These are phyloP conservation scores for Berberis vulgaris DNA, from an alignment of 164 flowering plant species.

Conservation along the genomic window DNA sequence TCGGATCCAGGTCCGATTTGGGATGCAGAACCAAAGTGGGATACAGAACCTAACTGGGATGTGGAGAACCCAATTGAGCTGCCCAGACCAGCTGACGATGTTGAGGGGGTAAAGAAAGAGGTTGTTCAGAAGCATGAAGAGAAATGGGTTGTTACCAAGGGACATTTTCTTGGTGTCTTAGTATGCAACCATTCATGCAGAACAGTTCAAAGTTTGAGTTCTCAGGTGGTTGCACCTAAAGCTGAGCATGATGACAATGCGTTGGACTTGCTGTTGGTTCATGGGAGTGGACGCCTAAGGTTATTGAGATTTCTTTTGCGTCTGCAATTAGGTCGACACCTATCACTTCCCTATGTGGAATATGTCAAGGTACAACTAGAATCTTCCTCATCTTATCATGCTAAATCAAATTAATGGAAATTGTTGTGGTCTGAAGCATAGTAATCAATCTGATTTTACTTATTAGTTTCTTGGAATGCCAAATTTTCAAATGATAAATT, in stretches of 20 bases:
- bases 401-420: no score
- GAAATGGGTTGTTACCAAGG: constrained; percentile 70
- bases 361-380: constrained; percentile 67
- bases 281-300: constrained; percentile 77
- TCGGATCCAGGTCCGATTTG: constrained; percentile 97
- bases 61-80: constrained; percentile 76
- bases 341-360: constrained; percentile 87
- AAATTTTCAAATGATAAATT: no score
- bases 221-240: constrained; percentile 92
- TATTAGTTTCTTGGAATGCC: no score
- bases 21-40: constrained; percentile 99
- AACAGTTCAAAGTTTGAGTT: constrained; percentile 88
- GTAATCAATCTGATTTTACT: no score
- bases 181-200: constrained; percentile 96
- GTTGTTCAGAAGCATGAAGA: constrained; percentile 36
- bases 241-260: constrained; percentile 89
- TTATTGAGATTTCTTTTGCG: constrained; percentile 70
- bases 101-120: constrained; percentile 41
- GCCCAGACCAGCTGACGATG: constrained; percentile 57
- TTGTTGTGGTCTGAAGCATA: no score
- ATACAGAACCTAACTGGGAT: constrained; percentile 70
- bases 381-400: no score
- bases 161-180: constrained; percentile 77
- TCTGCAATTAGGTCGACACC: constrained; percentile 79
- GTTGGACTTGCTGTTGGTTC: constrained; percentile 83